A percentile compares a stretch with the other conserved stretches of the same genome.
These are phyloP conservation scores for Fusarium hostae DNA, from an alignment of 2,329 filamentous ascomycete species.

Conservation along the genomic window DNA sequence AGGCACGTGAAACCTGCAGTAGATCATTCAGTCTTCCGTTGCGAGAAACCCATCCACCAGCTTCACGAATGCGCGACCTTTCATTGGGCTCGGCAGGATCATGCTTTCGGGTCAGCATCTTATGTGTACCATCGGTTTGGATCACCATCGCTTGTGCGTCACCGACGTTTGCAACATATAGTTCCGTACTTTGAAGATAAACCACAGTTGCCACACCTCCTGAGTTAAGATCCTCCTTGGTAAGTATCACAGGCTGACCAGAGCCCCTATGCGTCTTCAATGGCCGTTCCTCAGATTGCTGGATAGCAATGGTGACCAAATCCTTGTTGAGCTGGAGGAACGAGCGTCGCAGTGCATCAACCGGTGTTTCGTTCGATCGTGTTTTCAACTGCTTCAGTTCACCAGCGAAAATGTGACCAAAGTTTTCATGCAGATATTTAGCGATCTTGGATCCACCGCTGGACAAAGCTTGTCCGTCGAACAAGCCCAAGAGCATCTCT, in stretches of 20 bases:
- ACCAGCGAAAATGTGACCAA: slow-evolving; percentile 82
- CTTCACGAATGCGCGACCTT: slow-evolving; percentile 88
- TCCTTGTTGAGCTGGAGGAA: slow-evolving; percentile 96
- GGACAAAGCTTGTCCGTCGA: slow-evolving; percentile 91
- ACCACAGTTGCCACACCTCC: slow-evolving; percentile 92
- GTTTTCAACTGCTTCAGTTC: slow-evolving; percentile 81
- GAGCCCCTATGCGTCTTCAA: slow-evolving; percentile 76
- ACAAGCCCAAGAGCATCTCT: slow-evolving; percentile 92
- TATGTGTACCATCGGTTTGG: slow-evolving; percentile 84
- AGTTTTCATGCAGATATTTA: slow-evolving; percentile 96
- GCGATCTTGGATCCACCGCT: slow-evolving; percentile 94
- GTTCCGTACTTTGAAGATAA: slow-evolving; percentile 88
- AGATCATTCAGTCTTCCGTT: slow-evolving; percentile 93
- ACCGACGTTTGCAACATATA: slow-evolving; percentile 95
- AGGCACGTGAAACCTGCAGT: slow-evolving; percentile 91
- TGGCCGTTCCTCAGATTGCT: slow-evolving; percentile 80
- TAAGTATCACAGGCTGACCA: slow-evolving; percentile 78
- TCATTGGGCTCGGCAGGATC: slow-evolving; percentile 89
- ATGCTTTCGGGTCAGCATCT: slow-evolving; percentile 88
- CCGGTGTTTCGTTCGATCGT: slow-evolving; percentile 76
- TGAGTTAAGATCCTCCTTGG: slow-evolving; percentile 87
- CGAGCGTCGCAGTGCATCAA: slow-evolving; percentile 84
- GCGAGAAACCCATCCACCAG: slow-evolving; percentile 93
- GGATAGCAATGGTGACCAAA: slow-evolving; percentile 83
- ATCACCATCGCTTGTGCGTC: slow-evolving; percentile 97